Base-by-base conservation (phyloP, 768 basidiomycete species). In the Amanita rubescens region DNA sequence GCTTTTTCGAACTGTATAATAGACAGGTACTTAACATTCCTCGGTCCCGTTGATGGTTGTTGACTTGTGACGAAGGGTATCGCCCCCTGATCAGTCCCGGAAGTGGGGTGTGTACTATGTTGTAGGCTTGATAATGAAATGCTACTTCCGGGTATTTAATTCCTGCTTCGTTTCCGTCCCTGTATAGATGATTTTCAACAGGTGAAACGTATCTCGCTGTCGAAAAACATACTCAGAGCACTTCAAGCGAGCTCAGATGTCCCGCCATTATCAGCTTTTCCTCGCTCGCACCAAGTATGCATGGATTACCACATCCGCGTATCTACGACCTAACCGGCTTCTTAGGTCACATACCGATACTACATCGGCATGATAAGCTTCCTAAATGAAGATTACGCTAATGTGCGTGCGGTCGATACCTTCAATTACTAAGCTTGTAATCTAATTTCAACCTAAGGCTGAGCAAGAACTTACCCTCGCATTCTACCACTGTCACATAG, bases 321-420 rank as follows among this genome's bases (percentile, higher is more conserved):
- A 17, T 11, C 42, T 32, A 22, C 32, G 22, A 15, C 4, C 38
- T 35, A 15, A 39, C 20, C 15, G 5, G 22, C 52, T 24, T 9
- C 51, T 49, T 27, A 39, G 88, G 92, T 96, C 48, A 94, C 94
- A 20, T 96, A 89, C 70, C 77, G 84, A 56, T 99, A 95, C 74
- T 97, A 97, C 65, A 70, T 96, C 45, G 96, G 95, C 57, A 90
- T 97, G 84, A 76, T 98, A 56, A 86, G 83, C 63, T 97, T 98
- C 70, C 68, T 97, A 56, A 90, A 90, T 62, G 96, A 97, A 65
- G 88, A 95, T 46, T 94, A 91, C 63, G 75, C 72, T 35, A 92
- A 92, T 72, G 91, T 86, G 45, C 30, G 66, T 58, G 34, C n/a
- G 50, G 11, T 42, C 44, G 22, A 8, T 11, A 38, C 22, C 32